A percentile compares a stretch with the other conserved stretches of the same genome.
Evolutionary conservation across 345 rosid species (phyloP).

Genomic region (Eucalyptus cloeziana): DNA sequence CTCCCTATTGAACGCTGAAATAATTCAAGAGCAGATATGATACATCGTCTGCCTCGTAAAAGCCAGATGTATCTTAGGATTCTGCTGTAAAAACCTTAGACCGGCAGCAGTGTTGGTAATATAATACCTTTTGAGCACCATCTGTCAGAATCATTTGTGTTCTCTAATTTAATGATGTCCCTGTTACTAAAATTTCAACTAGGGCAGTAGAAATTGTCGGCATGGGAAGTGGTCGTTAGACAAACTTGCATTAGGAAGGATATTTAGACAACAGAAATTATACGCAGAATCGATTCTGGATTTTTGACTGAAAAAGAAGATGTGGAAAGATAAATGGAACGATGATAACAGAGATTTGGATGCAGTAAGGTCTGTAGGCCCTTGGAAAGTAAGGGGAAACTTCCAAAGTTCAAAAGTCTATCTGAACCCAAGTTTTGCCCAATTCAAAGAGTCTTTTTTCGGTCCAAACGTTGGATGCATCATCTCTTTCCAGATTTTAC

Average conservation of each 20-base stretch:
- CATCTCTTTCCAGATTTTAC: neutral
- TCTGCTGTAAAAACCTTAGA: neutral
- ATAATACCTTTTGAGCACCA: neutral
- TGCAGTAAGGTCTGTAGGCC: neutral
- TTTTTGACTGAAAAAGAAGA: neutral
- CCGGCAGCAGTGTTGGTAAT: neutral
- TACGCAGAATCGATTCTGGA: neutral
- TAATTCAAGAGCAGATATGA: neutral
- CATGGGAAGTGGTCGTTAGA: neutral
- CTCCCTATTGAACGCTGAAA: neutral
- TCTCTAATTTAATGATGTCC: neutral
- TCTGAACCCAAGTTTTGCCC: neutral
- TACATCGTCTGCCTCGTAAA: neutral
- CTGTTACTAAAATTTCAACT: neutral
- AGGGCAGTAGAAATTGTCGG: neutral
- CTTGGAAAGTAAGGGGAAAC: neutral
- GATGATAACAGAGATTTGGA: neutral
- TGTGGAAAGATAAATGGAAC: neutral
- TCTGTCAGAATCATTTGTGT: neutral
- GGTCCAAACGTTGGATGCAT: neutral
- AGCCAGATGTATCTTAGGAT: neutral
- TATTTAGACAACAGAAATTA: neutral
- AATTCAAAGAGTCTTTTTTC: neutral
- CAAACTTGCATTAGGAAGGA: neutral
- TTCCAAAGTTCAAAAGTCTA: neutral